Conservation (phyloP, 2,329 filamentous ascomycete species). For the Teratosphaeria epicoccoides region DNA sequence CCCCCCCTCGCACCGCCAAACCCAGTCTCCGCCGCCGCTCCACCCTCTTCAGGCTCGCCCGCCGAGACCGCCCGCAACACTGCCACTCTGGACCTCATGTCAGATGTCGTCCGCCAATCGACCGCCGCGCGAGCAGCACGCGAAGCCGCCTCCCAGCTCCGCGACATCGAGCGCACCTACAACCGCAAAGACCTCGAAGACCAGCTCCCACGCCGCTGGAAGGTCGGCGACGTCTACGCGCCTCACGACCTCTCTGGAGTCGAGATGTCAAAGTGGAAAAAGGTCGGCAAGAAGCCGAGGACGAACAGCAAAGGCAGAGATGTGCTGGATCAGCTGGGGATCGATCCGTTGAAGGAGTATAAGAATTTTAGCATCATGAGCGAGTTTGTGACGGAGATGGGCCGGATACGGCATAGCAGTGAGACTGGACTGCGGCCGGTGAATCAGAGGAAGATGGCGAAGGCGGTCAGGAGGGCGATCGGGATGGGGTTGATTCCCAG, state of each 20-base stretch:
- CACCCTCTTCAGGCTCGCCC: constrained; percentile 1
- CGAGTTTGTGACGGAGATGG: constrained; percentile 76
- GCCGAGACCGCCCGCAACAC: not conserved
- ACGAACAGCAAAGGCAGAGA: constrained; percentile 37
- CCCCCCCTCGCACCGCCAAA: not conserved
- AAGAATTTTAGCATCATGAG: constrained; percentile 92
- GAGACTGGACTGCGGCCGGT: constrained; percentile 72
- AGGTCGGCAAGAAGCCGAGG: constrained; percentile 29
- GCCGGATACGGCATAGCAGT: constrained; percentile 67
- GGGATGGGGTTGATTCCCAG: constrained; percentile 80
- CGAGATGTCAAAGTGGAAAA: constrained; percentile 75
- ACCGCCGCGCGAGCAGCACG: constrained; percentile 11
- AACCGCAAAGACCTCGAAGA: constrained; percentile 42
- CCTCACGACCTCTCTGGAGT: constrained; percentile 71
- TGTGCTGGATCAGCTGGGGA: constrained; percentile 65
- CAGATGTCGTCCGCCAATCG: not conserved
- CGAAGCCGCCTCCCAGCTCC: not conserved
- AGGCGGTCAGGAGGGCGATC: constrained; percentile 79
- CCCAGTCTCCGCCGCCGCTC: not conserved
- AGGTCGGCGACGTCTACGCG: constrained; percentile 73
- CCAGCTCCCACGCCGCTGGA: constrained; percentile 62
- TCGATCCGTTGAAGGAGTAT: constrained; percentile 77
- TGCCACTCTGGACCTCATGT: constrained; percentile 2
- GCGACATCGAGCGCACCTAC: constrained; percentile 16
- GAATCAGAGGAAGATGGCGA: constrained; percentile 88